phyloP scores from a whole-genome alignment of 2,329 filamentous ascomycete genomes.

The Calycina marina region DNA sequence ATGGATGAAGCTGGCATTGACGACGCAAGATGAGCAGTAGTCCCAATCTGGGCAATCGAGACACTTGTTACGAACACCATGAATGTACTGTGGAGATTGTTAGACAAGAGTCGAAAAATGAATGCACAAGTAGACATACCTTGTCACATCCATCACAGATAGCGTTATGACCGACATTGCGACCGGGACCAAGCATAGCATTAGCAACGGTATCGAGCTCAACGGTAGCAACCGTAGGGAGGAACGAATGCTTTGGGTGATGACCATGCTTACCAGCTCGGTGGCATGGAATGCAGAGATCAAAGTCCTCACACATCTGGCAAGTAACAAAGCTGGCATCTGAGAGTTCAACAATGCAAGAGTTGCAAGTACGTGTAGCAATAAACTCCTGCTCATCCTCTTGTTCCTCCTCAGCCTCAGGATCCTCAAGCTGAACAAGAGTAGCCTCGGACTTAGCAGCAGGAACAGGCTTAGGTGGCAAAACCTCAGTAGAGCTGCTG shows the following conservation, averaged over 20 bases:
- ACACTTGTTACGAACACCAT: slow-evolving; percentile 90
- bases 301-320: slow-evolving; percentile 72
- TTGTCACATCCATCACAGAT: slow-evolving; percentile 91
- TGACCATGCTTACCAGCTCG: slow-evolving; percentile 68
- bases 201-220: slow-evolving; percentile 45
- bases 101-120: too few relatives aligned
- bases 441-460: slow-evolving; percentile 15
- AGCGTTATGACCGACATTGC: slow-evolving; percentile 70
- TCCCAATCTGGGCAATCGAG: slow-evolving; percentile 96
- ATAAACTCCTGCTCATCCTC: slow-evolving; percentile 11
- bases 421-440: slow-evolving; percentile 11
- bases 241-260: slow-evolving; percentile 74
- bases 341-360: slow-evolving; percentile 44
- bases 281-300: slow-evolving; percentile 79
- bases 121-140: too few relatives aligned
- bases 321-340: slow-evolving; percentile 80
- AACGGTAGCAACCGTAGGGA: slow-evolving; percentile 48
- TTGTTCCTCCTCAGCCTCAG: slow-evolving; percentile 13
- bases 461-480: slow-evolving; percentile 39
- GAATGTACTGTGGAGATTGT: too few relatives aligned
- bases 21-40: slow-evolving; percentile 68
- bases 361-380: slow-evolving; percentile 41
- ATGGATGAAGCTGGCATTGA: slow-evolving; percentile 53
- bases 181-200: slow-evolving; percentile 61
- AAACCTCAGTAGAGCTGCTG: slow-evolving; percentile 72